A percentile compares a stretch with the other conserved stretches of the same genome.
phyloP scores from a whole-genome alignment of 306 rosid species.

The Comarum palustre region DNA sequence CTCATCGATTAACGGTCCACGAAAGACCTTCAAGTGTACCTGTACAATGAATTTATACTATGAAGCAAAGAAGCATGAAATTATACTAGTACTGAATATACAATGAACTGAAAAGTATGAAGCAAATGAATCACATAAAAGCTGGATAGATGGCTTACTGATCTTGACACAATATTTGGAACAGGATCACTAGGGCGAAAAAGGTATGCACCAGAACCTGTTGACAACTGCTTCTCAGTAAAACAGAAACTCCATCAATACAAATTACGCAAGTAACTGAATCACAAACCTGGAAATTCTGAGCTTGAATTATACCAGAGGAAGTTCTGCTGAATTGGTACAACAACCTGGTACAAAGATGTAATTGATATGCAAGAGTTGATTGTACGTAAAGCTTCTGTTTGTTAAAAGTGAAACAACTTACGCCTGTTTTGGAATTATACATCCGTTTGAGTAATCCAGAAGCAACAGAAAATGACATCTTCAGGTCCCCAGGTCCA shows the following conservation, averaged over 20 bases:
- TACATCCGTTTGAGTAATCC: constrained; percentile 74
- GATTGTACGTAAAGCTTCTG: constrained; percentile 1
- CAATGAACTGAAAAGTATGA: background rate
- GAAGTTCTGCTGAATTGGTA: constrained; percentile 80
- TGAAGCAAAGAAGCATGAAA: background rate
- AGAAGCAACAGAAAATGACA: constrained; percentile 68
- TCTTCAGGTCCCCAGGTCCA: constrained; percentile 77
- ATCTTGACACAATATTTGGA: constrained; percentile 64
- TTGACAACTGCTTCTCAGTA: constrained; percentile 15
- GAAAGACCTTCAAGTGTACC: constrained; percentile 60
- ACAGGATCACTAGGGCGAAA: constrained; percentile 59
- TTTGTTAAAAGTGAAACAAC: constrained; percentile 31
- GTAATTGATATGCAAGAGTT: background rate
- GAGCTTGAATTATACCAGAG: constrained; percentile 67
- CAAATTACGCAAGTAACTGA: background rate
- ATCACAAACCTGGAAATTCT: constrained; percentile 39
- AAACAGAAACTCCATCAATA: constrained; percentile 8
- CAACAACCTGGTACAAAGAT: constrained; percentile 52
- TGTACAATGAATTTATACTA: constrained; percentile 13
- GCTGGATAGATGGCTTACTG: constrained; percentile 44
- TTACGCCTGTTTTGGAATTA: constrained; percentile 64
- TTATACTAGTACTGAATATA: background rate
- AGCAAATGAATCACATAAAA: background rate
- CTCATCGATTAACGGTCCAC: constrained; percentile 69
- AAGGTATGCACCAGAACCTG: constrained; percentile 77